These are phyloP conservation scores for Lachnellula cervina DNA, from an alignment of 2,329 filamentous ascomycete genomes.

Conservation along the genomic window DNA sequence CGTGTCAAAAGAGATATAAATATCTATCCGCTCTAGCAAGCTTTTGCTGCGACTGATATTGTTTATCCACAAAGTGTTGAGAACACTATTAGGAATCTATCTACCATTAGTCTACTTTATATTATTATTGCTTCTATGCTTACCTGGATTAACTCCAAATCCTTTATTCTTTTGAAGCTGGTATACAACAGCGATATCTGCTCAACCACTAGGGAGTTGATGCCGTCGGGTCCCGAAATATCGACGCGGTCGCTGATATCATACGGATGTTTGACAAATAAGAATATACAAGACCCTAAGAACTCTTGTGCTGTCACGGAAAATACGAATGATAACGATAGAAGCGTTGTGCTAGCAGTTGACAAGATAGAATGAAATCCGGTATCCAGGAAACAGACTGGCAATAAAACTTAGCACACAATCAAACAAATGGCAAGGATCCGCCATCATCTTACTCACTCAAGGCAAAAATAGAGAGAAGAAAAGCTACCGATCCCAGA, in stretches of 20 bases:
- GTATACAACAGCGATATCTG: conserved; percentile 82
- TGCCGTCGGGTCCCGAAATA: conserved; percentile 6
- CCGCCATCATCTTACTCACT: neutral
- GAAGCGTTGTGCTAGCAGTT: conserved; percentile 39
- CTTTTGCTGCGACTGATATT: conserved; percentile 83
- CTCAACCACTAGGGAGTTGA: conserved; percentile 10
- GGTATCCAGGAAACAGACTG: conserved; percentile 10
- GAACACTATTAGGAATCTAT: conserved; percentile 73
- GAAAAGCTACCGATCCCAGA: conserved; percentile 4
- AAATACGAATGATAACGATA: conserved; percentile 64
- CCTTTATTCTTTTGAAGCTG: conserved; percentile 8
- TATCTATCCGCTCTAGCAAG: conserved; percentile 72
- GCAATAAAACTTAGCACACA: conserved; percentile 35
- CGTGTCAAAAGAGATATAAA: conserved; percentile 78
- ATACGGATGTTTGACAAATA: conserved; percentile 87
- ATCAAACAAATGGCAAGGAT: neutral
- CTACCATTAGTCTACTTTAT: neutral
- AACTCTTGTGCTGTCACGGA: conserved; percentile 6
- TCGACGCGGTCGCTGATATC: conserved; percentile 10
- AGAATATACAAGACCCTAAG: conserved; percentile 11
- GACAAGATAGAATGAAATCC: conserved; percentile 8
- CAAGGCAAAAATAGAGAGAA: conserved; percentile 8
- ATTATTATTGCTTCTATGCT: neutral
- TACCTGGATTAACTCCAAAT: conserved; percentile 33
- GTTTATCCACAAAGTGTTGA: conserved; percentile 86